These are phyloP conservation scores for Fraxinus quadrangulata DNA, from an alignment of 257 asterid species.

Conservation along the genomic window DNA sequence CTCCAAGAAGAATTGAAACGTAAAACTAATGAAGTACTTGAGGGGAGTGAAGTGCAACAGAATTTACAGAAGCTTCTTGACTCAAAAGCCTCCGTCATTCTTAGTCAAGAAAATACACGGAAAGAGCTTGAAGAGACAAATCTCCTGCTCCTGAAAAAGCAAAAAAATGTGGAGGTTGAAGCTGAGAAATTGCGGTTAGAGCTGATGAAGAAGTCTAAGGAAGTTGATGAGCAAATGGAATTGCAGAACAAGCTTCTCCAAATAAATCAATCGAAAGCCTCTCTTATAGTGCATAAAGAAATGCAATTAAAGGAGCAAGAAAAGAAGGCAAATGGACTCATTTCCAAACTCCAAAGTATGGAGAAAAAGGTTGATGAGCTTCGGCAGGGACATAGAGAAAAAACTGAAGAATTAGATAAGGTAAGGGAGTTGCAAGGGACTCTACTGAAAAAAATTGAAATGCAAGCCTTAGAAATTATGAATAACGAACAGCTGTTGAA, in stretches of 20 bases:
- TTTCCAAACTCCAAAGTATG: conserved; percentile 41
- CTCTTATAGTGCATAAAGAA: conserved; percentile 49
- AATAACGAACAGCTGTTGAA: conserved; percentile 42
- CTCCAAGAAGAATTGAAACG: conserved; percentile 56
- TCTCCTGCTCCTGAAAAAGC: conserved; percentile 44
- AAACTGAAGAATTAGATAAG: conserved; percentile 51
- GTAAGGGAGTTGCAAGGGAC: conserved; percentile 58
- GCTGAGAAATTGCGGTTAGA: conserved; percentile 47
- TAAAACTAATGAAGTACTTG: conserved; percentile 43
- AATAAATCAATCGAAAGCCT: conserved; percentile 42
- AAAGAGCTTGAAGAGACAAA: conserved; percentile 49
- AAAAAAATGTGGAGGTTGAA: conserved; percentile 48
- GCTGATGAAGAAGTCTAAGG: conserved; percentile 55
- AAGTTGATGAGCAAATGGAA: conserved; percentile 56
- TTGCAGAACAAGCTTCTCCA: conserved; percentile 59
- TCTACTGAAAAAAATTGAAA: conserved; percentile 55
- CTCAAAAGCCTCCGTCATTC: conserved; percentile 35
- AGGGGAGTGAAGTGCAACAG: conserved; percentile 33
- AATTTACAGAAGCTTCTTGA: conserved; percentile 41
- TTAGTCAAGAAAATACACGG: conserved; percentile 36
- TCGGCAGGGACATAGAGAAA: conserved; percentile 42
- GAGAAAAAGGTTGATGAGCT: conserved; percentile 48
- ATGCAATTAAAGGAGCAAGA: conserved; percentile 54
- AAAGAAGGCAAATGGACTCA: conserved; percentile 43
- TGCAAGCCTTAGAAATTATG: conserved; percentile 51